Conservation (phyloP, 805 yeast species). For the Candida orba region DNA sequence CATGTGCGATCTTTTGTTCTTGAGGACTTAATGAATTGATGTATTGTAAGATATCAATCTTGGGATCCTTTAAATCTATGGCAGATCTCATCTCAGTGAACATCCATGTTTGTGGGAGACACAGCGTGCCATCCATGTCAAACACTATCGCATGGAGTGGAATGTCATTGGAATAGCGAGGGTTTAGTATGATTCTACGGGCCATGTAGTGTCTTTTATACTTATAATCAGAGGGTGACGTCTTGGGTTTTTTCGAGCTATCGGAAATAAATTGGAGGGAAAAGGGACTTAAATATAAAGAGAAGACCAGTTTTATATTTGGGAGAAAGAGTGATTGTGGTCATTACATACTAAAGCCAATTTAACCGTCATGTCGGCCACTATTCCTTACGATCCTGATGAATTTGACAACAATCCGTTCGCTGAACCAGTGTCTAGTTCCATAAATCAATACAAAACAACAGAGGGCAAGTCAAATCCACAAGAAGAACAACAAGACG, state of each 20-base stretch:
- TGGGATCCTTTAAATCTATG: conserved; percentile 37
- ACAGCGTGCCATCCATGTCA: conserved; percentile 78
- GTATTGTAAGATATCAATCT: conserved; percentile 46
- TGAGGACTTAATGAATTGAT: conserved; percentile 36
- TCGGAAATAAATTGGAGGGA: neutral
- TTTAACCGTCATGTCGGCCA: conserved; percentile 33
- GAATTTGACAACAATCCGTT: conserved; percentile 58
- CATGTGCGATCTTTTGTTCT: conserved; percentile 37
- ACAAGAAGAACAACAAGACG: neutral
- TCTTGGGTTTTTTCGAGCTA: neutral
- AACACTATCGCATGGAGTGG: conserved; percentile 49
- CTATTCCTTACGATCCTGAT: conserved; percentile 44
- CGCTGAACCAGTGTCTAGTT: conserved; percentile 35
- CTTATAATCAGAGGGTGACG: neutral
- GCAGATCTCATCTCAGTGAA: conserved; percentile 54
- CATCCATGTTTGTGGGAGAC: conserved; percentile 58
- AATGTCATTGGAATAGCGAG: conserved; percentile 20
- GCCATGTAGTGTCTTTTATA: conserved; percentile 4
- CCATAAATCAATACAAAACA: neutral
- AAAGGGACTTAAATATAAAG: neutral
- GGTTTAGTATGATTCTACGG: conserved; percentile 19
- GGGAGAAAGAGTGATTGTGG: no score
- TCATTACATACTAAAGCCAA: no score
- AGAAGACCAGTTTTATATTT: no score
- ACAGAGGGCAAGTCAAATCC: conserved; percentile 4